These are phyloP conservation scores for Alloteropsis angusta DNA, from an alignment of 202 grass and related monocot genomes.

Conservation along the genomic window DNA sequence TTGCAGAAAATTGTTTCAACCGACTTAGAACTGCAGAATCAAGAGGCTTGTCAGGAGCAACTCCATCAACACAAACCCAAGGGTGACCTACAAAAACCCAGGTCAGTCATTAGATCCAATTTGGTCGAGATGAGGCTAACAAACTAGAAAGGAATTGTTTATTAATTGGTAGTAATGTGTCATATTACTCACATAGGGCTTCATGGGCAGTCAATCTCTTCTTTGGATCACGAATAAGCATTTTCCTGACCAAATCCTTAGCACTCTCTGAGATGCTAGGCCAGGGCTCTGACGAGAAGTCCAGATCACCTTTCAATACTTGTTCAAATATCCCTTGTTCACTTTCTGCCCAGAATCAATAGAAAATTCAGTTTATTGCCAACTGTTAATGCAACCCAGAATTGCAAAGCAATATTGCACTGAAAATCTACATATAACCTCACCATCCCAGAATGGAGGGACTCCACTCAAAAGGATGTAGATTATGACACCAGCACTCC, in stretches of 20 bases:
- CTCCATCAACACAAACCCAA: conserved; percentile 91
- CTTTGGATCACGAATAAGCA: conserved; percentile 91
- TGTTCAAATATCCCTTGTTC: conserved; percentile 99
- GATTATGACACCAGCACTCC: conserved; percentile 97
- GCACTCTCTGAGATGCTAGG: conserved; percentile 85
- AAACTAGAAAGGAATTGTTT: background rate
- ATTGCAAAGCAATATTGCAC: background rate
- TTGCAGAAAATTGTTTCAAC: conserved; percentile 97
- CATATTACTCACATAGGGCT: conserved; percentile 79
- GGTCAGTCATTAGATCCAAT: background rate
- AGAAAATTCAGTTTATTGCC: background rate
- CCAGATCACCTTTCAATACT: conserved; percentile 90
- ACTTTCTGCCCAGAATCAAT: conserved; percentile 48
- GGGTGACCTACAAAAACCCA: conserved; percentile 62
- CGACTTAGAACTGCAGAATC: conserved; percentile 89
- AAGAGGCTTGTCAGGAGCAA: conserved; percentile 97
- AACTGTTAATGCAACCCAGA: background rate
- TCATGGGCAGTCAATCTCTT: conserved; percentile 92
- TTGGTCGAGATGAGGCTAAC: conserved; percentile 9
- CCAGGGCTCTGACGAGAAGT: conserved; percentile 91
- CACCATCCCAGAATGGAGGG: conserved; percentile 99
- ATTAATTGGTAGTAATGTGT: background rate
- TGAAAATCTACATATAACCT: conserved; percentile 39
- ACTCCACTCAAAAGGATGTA: conserved; percentile 97
- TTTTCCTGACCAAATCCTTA: conserved; percentile 90